A percentile compares a stretch with the other conserved stretches of the same genome.
phyloP scores from a whole-genome alignment of 108 stramenopile genomes.

The Conticribra weissflogii region DNA sequence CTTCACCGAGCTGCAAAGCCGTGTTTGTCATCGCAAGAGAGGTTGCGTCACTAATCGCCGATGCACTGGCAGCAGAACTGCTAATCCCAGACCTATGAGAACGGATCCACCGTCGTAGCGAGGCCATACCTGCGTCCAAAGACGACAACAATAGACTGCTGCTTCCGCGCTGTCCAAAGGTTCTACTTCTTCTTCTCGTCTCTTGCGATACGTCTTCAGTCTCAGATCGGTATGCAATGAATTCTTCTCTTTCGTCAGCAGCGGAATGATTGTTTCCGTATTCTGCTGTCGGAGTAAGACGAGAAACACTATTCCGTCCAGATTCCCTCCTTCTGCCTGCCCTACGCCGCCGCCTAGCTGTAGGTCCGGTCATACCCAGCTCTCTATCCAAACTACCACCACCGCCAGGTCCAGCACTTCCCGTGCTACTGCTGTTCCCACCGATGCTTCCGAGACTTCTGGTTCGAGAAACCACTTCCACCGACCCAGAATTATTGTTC shows the following conservation, averaged over 20 bases:
- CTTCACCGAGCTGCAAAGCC: slow-evolving; percentile 33
- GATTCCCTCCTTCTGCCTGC: background rate
- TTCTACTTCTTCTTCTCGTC: background rate
- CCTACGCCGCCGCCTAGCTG: background rate
- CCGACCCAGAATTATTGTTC: too few relatives aligned
- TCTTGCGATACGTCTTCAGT: slow-evolving; percentile 7
- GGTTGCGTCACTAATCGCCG: slow-evolving; percentile 15
- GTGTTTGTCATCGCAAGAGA: slow-evolving; percentile 21
- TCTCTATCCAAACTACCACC: slow-evolving; percentile 17
- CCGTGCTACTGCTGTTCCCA: slow-evolving; percentile 15
- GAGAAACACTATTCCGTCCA: background rate
- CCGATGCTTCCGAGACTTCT: slow-evolving; percentile 7
- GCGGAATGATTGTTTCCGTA: background rate
- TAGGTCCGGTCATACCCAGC: background rate
- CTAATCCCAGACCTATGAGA: slow-evolving; percentile 24
- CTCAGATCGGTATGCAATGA: slow-evolving; percentile 3
- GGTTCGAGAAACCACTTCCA: slow-evolving; percentile 5
- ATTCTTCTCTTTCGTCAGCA: background rate
- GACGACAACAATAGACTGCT: slow-evolving; percentile 28
- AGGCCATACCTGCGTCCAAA: slow-evolving; percentile 70
- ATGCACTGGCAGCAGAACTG: slow-evolving; percentile 13
- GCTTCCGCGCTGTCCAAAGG: background rate
- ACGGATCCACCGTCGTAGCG: slow-evolving; percentile 61
- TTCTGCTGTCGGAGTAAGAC: background rate
- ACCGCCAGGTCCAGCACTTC: slow-evolving; percentile 7